Evolutionary conservation across 495 filamentous ascomycete species (phyloP), one percentile per base, ranked within the genome.

Genomic region (Durotheca rogersii): DNA sequence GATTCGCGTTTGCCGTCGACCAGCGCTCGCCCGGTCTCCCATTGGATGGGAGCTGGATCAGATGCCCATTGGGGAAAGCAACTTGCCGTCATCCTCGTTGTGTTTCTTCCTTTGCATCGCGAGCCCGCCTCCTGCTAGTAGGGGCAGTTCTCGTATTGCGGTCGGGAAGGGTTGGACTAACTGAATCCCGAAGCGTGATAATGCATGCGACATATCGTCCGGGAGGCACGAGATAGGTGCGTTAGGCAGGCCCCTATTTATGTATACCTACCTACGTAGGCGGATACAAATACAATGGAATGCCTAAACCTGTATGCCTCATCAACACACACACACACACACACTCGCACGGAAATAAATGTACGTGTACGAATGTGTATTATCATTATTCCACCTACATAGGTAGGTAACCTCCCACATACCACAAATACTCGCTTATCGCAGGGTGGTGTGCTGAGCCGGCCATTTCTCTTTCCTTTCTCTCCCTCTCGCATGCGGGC

Each of bases 51-150:
- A 47, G 14, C 37, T 30, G 41, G 33, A 53, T 53, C 56, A 47
- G 45, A 59, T 59, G 45, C 56, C 56, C 10, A 45, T 59, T 59
- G 34, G 29, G 56, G 56, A 59, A 59, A 59, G 40, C 49, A 45
- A 50, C 32, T 42, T 45, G 33, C 43, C 54, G 47, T 58, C 29
- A 18, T 21, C 33, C 44, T 47, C 45, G 34, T 53, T 43, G 53
- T 53, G 31, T n/a, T n/a, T n/a, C n/a, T n/a, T n/a, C n/a, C n/a
- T n/a, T n/a, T n/a, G n/a, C n/a, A n/a, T 43, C 27, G 27, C 41
- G 15, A 35, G 20, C 20, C 33, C 47, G 38, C 21, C 41, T 44
- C 40, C 37, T 9, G 41, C 35, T 59, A 50, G 35, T 36, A 17
- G 29, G 50, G 29, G 27, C 29, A 46, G 49, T 53, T 27, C 56